These are phyloP conservation scores for Termitomyces sp. DNA, from an alignment of 1,284 basidiomycete genomes.

Conservation along the genomic window DNA sequence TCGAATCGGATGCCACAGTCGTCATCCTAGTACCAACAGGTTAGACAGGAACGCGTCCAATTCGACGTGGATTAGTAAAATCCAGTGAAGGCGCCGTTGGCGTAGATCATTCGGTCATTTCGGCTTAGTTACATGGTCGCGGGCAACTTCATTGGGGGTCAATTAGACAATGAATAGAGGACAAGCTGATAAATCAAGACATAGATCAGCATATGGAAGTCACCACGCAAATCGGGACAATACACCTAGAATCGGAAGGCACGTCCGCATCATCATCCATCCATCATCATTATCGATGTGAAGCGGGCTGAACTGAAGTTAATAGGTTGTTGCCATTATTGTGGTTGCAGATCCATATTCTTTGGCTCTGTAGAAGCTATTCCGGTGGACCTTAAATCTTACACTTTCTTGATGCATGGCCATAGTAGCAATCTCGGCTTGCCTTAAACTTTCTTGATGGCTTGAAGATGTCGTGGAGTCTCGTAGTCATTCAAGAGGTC, in stretches of 20 bases:
- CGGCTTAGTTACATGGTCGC: neutral
- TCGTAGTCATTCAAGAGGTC: neutral
- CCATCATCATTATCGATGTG: neutral
- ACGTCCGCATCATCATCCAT: neutral
- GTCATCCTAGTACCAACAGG: neutral
- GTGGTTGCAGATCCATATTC: too few relatives aligned
- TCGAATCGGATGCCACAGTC: neutral
- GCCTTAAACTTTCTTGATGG: too few relatives aligned
- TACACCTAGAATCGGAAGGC: neutral
- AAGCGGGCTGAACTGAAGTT: neutral
- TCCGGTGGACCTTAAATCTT: too few relatives aligned
- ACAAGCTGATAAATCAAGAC: neutral
- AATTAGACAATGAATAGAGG: neutral
- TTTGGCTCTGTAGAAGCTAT: neutral
- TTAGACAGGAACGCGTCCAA: neutral
- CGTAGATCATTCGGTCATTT: neutral
- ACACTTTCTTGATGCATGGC: too few relatives aligned
- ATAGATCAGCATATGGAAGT: neutral
- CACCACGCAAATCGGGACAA: neutral
- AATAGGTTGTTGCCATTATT: neutral
- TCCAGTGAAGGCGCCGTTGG: neutral
- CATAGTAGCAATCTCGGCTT: neutral
- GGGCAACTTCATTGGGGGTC: neutral
- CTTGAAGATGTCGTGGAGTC: neutral
- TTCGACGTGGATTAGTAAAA: neutral